Base-by-base conservation (phyloP, 768 basidiomycete species). In the Mycena vulgaris region DNA sequence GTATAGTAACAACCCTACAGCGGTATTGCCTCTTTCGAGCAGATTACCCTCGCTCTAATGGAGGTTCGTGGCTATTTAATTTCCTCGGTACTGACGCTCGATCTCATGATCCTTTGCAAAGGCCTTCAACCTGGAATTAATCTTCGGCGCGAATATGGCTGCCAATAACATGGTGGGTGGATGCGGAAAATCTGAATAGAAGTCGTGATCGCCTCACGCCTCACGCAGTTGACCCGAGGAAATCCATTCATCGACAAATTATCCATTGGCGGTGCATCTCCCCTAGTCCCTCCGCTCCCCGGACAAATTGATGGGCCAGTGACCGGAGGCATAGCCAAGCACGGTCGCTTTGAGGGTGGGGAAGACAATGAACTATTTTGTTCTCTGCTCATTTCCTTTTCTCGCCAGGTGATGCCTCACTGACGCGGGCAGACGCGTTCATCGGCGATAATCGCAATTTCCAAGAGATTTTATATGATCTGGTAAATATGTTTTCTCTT, bases 371-470 rank as follows among this genome's bases (percentile, higher is more conserved):
- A n/a, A n/a, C 30, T 40, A 27, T 0, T 37, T 35, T 37, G 40
- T 45, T 21, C 3, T 3, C 14, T 33, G 17, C 28, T n/a, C 5
- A 27, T 31, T 47, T 13, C n/a, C n/a, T n/a, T n/a, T 7, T n/a
- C 10, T 49, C 14, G 17, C 63, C 16, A 68, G 71, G 66, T 19
- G 68, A 73, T 56, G 71, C 67, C 19, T 69, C 71, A 8, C 55
- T 72, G 71, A 72, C 67, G 2, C 55, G 71, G 11, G 62, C 62
- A 21, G 71, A 72, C 68, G 63, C 63, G 31, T 69, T 73, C 47
- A 73, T 73, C 37, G 71, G 71, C 30, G 71, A 73, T 25, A 73
- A 73, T 28, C 63, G 71, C 5, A 28, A 73, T 55, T 73, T 73
- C 19, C 71, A 73, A 62, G 52, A 69, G 21, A 66, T 69, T 31